Percentiles rank a stretch among this genome's conserved stretches.
Evolutionary conservation across 78 protist genomes (phyloP).

Genomic region (Tieghemostelium lacteum): DNA sequence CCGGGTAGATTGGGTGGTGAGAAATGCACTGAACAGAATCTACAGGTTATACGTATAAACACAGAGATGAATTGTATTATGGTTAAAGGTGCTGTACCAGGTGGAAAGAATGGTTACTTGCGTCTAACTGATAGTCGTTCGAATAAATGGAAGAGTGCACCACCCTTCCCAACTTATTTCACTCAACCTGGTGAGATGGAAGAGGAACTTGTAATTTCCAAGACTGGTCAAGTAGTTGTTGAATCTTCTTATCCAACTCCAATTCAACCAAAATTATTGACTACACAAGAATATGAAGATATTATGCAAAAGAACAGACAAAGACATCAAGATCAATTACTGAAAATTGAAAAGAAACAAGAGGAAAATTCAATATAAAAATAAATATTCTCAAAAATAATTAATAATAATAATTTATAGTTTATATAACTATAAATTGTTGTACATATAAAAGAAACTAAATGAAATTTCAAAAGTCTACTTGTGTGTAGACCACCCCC

Average conservation of each 20-base stretch:
- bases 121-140: conserved; percentile 38
- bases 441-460: no score
- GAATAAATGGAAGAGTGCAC: conserved; percentile 41
- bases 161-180: conserved; percentile 85
- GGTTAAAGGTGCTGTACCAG: conserved; percentile 85
- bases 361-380: no score
- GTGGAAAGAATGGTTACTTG: conserved; percentile 31
- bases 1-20: conserved; percentile 84
- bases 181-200: conserved; percentile 20
- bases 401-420: no score
- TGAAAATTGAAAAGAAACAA: no score
- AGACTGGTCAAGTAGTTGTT: background rate
- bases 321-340: background rate
- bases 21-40: conserved; percentile 22
- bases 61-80: conserved; percentile 31
- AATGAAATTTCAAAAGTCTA: no score
- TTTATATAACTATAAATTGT: no score
- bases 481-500: no score
- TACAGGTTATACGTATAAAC: conserved; percentile 56
- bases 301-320: background rate
- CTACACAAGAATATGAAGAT: background rate
- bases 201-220: conserved; percentile 3
- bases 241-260: background rate
- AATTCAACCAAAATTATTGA: background rate
- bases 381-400: no score